Conservation (phyloP, 2,329 filamentous ascomycete species). For the Arthrobotrys sphaeroides region DNA sequence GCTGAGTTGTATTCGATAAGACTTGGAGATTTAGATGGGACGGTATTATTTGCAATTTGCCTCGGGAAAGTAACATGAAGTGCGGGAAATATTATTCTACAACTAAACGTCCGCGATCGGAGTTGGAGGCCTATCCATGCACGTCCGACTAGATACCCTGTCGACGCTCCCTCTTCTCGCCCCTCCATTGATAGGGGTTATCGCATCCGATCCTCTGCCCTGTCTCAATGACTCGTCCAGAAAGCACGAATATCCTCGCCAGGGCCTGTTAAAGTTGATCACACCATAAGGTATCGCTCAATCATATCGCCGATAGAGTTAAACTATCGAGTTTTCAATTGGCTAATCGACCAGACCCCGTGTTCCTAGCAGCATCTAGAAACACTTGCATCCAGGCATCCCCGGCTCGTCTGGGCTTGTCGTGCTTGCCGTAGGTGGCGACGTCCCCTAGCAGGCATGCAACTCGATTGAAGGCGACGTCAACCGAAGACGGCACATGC, state of each 20-base stretch:
- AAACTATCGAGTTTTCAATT: too few species aligned
- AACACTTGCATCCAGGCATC: background rate
- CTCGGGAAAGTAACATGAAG: background rate
- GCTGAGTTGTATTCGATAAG: too few species aligned
- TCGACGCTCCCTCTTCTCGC: too few species aligned
- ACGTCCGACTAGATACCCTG: too few species aligned
- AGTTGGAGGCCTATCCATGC: constrained; percentile 7
- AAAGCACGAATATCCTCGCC: background rate
- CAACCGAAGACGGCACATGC: too few species aligned
- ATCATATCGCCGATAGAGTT: background rate
- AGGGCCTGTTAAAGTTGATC: background rate
- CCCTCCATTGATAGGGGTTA: too few species aligned
- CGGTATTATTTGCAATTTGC: background rate
- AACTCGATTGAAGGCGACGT: background rate
- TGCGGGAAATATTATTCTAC: background rate
- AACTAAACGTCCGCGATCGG: constrained; percentile 5
- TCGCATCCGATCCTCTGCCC: background rate
- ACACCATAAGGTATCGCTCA: background rate
- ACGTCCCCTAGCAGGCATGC: background rate
- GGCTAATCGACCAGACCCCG: too few species aligned
- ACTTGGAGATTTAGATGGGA: too few species aligned
- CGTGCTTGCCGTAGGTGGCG: background rate
- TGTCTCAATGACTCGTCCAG: background rate
- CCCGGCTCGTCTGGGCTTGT: background rate
- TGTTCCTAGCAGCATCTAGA: too few species aligned